Conservation (phyloP, 2,329 filamentous ascomycete genomes). For the Sporothrix curviconia region DNA sequence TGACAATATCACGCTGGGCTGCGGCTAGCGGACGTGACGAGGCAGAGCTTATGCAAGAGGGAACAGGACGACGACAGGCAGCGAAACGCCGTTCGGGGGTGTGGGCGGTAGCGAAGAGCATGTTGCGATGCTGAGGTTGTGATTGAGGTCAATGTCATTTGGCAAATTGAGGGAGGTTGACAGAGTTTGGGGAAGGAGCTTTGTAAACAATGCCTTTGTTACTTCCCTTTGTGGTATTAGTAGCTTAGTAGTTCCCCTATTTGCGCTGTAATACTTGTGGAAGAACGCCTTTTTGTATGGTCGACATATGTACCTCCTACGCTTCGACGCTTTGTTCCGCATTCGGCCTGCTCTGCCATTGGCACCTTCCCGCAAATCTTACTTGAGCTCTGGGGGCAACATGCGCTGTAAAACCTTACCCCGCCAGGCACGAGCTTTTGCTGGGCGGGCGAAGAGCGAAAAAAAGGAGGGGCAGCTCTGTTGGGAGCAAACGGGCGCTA, state of each 20-base stretch:
- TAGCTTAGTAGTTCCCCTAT: too few species aligned
- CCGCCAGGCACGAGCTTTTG: constrained; percentile 7
- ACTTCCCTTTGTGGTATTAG: too few species aligned
- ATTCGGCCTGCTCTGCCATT: background rate
- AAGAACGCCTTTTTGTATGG: too few species aligned
- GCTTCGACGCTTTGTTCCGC: background rate
- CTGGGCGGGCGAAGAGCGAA: constrained; percentile 4
- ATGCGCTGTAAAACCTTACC: background rate
- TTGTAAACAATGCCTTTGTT: too few species aligned
- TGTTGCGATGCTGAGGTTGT: too few species aligned
- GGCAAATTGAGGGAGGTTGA: too few species aligned
- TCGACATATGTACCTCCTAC: too few species aligned
- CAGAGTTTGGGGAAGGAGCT: too few species aligned
- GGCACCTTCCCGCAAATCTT: constrained; percentile 4
- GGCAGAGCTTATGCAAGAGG: background rate
- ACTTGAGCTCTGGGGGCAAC: background rate
- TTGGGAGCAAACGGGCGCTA: too few species aligned
- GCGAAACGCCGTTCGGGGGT: background rate
- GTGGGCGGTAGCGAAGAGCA: background rate
- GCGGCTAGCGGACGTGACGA: background rate
- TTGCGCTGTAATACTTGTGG: too few species aligned
- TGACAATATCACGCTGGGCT: constrained; percentile 5
- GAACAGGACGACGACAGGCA: background rate
- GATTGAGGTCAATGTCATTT: too few species aligned
- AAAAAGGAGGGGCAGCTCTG: constrained; percentile 12